Conservation (phyloP, 495 filamentous ascomycete species). For the Neurospora terricola region DNA sequence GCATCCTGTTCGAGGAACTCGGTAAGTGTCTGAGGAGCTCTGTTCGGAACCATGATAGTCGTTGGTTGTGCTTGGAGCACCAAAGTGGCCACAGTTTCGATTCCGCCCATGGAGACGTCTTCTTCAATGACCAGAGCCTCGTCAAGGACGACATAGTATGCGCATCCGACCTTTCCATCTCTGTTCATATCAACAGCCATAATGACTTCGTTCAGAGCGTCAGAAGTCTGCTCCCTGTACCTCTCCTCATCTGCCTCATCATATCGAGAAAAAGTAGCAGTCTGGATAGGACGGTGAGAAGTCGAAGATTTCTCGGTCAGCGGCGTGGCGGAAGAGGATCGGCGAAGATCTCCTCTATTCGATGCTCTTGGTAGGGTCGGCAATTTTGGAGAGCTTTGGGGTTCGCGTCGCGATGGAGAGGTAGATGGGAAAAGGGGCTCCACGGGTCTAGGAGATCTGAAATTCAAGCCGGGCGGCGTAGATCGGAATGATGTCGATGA, state of each 20-base stretch:
- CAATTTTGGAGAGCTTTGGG: background rate
- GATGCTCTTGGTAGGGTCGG: background rate
- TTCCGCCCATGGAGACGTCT: conserved; percentile 61
- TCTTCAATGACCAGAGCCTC: conserved; percentile 71
- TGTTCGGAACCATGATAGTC: conserved; percentile 60
- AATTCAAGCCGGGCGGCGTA: background rate
- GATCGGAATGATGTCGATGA: background rate
- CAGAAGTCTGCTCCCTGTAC: conserved; percentile 28
- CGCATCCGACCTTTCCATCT: conserved; percentile 68
- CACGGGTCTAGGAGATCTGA: background rate
- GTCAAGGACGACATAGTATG: conserved; percentile 70
- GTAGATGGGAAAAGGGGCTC: background rate
- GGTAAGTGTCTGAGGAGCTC: conserved; percentile 53
- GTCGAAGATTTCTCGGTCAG: background rate
- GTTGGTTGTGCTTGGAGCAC: conserved; percentile 73
- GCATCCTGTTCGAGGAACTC: conserved; percentile 34
- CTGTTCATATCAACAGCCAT: conserved; percentile 75
- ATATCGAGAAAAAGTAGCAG: background rate
- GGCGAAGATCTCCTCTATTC: background rate
- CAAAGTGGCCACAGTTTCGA: conserved; percentile 66
- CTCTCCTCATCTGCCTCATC: background rate
- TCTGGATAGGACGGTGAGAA: background rate
- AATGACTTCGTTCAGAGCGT: conserved; percentile 64
- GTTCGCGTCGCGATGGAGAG: background rate
- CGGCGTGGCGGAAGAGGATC: background rate